Evolutionary conservation across 331 rosid species (phyloP).

Genomic region (Telfairia occidentalis): DNA sequence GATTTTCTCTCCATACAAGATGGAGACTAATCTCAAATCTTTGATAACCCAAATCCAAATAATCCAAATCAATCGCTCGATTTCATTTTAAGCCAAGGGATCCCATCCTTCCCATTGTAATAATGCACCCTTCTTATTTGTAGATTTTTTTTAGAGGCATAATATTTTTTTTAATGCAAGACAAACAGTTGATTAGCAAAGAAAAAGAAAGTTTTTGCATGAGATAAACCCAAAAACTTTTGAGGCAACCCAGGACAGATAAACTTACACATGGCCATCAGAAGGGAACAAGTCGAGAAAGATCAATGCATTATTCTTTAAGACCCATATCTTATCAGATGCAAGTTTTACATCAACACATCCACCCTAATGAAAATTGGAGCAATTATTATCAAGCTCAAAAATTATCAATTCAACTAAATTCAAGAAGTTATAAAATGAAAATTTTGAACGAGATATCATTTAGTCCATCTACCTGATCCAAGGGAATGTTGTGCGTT

Average conservation of each 20-base stretch:
- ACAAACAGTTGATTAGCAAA: neutral
- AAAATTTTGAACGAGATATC: slow-evolving; percentile 11
- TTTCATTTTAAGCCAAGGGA: neutral
- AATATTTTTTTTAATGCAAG: neutral
- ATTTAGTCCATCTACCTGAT: slow-evolving; percentile 42
- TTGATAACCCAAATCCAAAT: neutral
- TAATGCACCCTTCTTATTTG: neutral
- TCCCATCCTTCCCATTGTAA: neutral
- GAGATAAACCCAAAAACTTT: neutral
- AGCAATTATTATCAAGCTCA: slow-evolving; percentile 13
- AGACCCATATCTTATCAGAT: slow-evolving; percentile 66
- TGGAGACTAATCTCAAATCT: neutral
- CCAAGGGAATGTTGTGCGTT: slow-evolving; percentile 43
- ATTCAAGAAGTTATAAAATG: neutral
- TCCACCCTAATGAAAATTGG: slow-evolving; percentile 46
- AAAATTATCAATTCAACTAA: slow-evolving; percentile 6
- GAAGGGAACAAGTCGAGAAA: slow-evolving; percentile 30
- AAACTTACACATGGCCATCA: slow-evolving; percentile 40
- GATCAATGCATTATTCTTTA: slow-evolving; percentile 61
- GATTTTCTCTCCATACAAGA: neutral
- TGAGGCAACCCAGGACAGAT: slow-evolving; percentile 12
- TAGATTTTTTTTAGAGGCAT: neutral
- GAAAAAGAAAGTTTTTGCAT: neutral
- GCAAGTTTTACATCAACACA: slow-evolving; percentile 72
- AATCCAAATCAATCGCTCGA: neutral